Base-by-base conservation (phyloP, 2,329 filamentous ascomycete species). In the Beauveria caledonica region DNA sequence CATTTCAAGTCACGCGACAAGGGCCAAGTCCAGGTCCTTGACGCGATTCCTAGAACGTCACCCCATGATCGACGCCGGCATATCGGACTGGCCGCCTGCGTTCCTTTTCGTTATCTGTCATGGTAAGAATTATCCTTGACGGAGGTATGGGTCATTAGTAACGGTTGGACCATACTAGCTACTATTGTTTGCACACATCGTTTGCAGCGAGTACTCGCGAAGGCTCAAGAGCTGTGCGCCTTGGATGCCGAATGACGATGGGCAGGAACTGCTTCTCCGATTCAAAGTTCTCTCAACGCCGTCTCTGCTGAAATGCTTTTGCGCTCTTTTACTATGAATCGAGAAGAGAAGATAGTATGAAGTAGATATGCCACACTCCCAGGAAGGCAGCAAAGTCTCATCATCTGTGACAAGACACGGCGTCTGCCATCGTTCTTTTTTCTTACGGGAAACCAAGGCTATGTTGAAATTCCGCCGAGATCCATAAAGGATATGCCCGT, bases 231-330 rank as follows among this genome's bases (percentile, higher is more conserved):
- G 2, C 64, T 75, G 0, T 76, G 70, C 48, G 66, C 67, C 2
- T 65, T 80, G 0, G 60, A 72, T 0, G 67, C 73, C 0, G 61
- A 66, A 21, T 68, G 67, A 1, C 70, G 78, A 8, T 80, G 78
- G 78, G 74, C 73, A 1, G 71, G 81, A 1, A 79, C 76, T 0
- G 77, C 77, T 1, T 80, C 78, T 0, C 78, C 78, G 0, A 75
- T 81, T 1, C 78, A 80, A 58, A 81, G 80, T 58, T 65, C 66
- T 1, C 66, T 78, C 0, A 66, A 64, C 1, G 67, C 71, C 0
- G 67, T 33, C 70, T 4, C 67, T 80, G 0, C 64, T 81, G 0
- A 72, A 71, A 15, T 80, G 79, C 55, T 66, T 80, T 21, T 67
- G 68, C 9, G 70, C 70, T 0, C 67, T 33, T 74, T 62, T 78